Evolutionary conservation across 139 green algal species (phyloP), one percentile per base, ranked within the genome.

Genomic region (Pseudopediastrum boryanum): DNA sequence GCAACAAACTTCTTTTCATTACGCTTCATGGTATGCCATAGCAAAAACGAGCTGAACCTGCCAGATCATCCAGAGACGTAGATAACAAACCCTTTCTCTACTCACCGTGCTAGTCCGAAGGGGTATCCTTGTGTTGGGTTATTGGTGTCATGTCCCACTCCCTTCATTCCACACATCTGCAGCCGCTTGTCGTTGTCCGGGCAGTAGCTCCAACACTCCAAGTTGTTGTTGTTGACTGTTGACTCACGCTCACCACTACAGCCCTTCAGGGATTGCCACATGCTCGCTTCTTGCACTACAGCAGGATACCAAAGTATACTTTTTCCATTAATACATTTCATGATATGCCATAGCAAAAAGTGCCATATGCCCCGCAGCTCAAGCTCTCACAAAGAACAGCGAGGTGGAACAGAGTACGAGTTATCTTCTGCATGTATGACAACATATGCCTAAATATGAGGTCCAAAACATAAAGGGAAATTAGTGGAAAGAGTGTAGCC

Each of bases 91-190:
- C n/a, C n/a, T n/a, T n/a, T 1, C 61, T 31, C 61, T 35, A 58
- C 71, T 78, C n/a, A 78, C 71, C 71, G 69, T 27, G 71, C 71
- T 25, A 78, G 21, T 33, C 69, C 71, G 36, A 78, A 78, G 39
- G 71, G 52, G 42, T 78, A 78, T 1, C 71, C 73, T 12, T 80
- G 61, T 36, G 65, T 74, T 0, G 74, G 74, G 5, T 44, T 81
- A 38, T 81, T 81, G 29, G 73, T 46, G 38, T 81, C 74, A 31
- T 81, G 74, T 9, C 74, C 74, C 6, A 81, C 74, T 4, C 74
- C 74, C 62, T 73, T 73, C 74, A 81, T 81, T 35, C 62, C 74
- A 27, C 74, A 81, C 19, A 81, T 46, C 59, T 81, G 62, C 61
- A 81, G 46, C 38, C 19, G 36, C 51, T 65, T 29, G 6, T 70